Evolutionary conservation across 2,329 filamentous ascomycete genomes (phyloP), one percentile per base, ranked within the genome.

Genomic region (Neoarthrinium moseri): DNA sequence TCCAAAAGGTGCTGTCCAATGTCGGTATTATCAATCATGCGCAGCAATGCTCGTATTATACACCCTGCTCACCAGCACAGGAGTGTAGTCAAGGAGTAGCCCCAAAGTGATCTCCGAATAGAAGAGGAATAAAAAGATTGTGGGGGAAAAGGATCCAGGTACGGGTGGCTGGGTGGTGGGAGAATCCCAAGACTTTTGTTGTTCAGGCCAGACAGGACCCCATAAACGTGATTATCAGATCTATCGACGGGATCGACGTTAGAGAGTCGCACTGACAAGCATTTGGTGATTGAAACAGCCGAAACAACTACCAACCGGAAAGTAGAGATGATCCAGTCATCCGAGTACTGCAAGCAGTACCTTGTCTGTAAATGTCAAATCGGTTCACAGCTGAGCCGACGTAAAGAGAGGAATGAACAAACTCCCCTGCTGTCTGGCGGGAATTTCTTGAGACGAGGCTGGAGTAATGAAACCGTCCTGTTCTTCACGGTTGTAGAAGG

Each of bases 221-320:
- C 27, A 15, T 13, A 32, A n/a, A 44, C 36, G 36, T 44, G 41
- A 44, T 44, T 53, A 60, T 56, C 55, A 58, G 56, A 59, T 50
- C 56, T 59, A 57, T 59, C 54, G 51, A 56, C 56, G 58, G 60
- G 65, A 69, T 67, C 64, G 62, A 64, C 62, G 61, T 64, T 66
- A 64, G 61, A 65, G 56, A 57, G 56, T 65, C 57, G 64, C 60
- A 65, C 61, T 63, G 62, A 65, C 61, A 56, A 54, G 58, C 57
- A 55, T 54, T 56, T 54, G 56, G 56, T 54, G 58, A 62, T 66
- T 64, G 62, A 69, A 67, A 68, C 65, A 57, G 57, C 61, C 65
- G 62, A 69, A 68, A 69, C 66, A 61, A 60, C 56, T 54, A 51
- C 48, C 21, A 23, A 59, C 57, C 58, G 57, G 59, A 57, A 55